Base-by-base conservation (phyloP, 345 rosid species). In the Erucastrum elatum region DNA sequence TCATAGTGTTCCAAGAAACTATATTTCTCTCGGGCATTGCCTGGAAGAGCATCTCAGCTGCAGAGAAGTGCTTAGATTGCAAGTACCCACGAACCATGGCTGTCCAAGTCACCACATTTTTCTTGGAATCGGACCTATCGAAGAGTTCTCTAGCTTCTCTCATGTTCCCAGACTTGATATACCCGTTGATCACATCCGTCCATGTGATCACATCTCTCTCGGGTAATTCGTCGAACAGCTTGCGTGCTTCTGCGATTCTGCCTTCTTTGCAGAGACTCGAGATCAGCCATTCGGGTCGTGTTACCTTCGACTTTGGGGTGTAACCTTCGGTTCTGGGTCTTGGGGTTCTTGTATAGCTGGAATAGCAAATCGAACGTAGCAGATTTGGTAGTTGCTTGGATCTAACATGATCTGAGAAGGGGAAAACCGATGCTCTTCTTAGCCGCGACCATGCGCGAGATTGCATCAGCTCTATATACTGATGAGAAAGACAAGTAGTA, bases 41-140 rank as follows among this genome's bases (percentile, higher is more conserved):
- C 41, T 79, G 75, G 30, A 88, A 91, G 72, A 91, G 80, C 84
- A 72, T 83, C 88, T 90, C 87, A 2, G 94, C 93, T 35, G 86
- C 90, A 55, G 41, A 12, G 27, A 87, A 72, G 34, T 81, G 85
- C 64, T 84, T 86, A 34, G 56, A 34, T 74, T 80, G 86, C 82
- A 87, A 76, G 64, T 91, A 90, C 49, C 90, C 93, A 70, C 84
- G 51, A 56, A 91, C 82, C 90, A 90, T 81, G 11, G 93, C 89
- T 0, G 97, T 91, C 97, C 94, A 91, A 8, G 91, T 90, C 34
- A 90, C 89, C 26, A 91, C 94, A 79, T 91, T 87, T 78, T 83
- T 91, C 78, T 35, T 64, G 0, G 89, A 85, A 80, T 88, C 90
- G 12, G 25, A 82, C 60, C 91, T 72, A 33, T 91, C 86, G 65